Evolutionary conservation across 2,329 filamentous ascomycete species (phyloP).

Genomic region (Cladobotryum mycophilum): DNA sequence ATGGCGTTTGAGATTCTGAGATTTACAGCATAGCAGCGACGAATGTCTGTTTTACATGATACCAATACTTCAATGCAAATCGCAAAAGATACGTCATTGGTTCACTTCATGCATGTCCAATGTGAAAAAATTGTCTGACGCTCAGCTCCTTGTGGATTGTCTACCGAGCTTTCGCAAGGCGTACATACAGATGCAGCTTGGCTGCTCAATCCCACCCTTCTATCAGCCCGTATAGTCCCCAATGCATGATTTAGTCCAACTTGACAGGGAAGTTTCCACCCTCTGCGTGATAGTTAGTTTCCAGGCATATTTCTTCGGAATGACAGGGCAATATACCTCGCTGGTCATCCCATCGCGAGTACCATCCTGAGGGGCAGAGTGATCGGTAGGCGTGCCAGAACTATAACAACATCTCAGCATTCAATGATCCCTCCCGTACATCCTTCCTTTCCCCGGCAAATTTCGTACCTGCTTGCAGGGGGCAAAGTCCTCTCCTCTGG

Average conservation of each 20-base stretch:
- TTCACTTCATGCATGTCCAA: slow-evolving; percentile 2
- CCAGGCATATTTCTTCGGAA: slow-evolving; percentile 9
- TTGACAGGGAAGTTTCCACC: slow-evolving; percentile 62
- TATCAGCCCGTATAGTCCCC: slow-evolving; percentile 13
- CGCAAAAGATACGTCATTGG: neutral
- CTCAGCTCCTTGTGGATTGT: slow-evolving; percentile 21
- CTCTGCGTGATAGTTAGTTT: slow-evolving; percentile 37
- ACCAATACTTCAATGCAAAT: slow-evolving; percentile 2
- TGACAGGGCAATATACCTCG: slow-evolving; percentile 58
- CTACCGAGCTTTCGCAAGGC: slow-evolving; percentile 27
- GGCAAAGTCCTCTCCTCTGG: slow-evolving; percentile 97
- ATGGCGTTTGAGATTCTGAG: slow-evolving; percentile 6
- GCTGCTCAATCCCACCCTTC: slow-evolving; percentile 27
- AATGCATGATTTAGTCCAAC: slow-evolving; percentile 49
- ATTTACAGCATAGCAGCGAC: neutral
- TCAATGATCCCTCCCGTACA: neutral
- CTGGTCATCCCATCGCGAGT: slow-evolving; percentile 93
- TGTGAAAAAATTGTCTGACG: slow-evolving; percentile 12
- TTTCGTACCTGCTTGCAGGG: slow-evolving; percentile 83
- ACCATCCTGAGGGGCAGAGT: slow-evolving; percentile 93
- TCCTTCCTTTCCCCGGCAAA: too few species aligned
- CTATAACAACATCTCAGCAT: slow-evolving; percentile 40
- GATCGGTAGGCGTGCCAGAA: slow-evolving; percentile 97
- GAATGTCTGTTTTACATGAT: neutral
- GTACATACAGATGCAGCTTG: slow-evolving; percentile 30